Conservation (phyloP, 805 yeast species). For the Ogataea siamensis region DNA sequence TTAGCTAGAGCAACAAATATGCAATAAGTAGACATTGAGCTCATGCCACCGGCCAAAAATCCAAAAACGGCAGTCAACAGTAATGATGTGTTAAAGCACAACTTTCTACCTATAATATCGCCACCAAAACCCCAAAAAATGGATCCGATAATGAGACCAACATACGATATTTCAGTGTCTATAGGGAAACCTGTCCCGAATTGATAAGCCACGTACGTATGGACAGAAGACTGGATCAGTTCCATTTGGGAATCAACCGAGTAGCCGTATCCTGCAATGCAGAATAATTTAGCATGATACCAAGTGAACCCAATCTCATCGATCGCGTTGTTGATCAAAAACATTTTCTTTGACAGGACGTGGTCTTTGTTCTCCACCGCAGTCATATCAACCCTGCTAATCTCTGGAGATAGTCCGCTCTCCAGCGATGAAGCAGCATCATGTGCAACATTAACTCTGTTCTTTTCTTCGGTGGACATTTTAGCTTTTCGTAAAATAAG, state of each 20-base stretch:
- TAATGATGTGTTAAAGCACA: slow-evolving; percentile 47
- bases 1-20: slow-evolving; percentile 40
- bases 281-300: slow-evolving; percentile 49
- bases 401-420: slow-evolving; percentile 14
- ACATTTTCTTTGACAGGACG: slow-evolving; percentile 40
- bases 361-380: slow-evolving; percentile 33
- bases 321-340: slow-evolving; percentile 49
- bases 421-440: slow-evolving; percentile 8
- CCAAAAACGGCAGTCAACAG: slow-evolving; percentile 45
- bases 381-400: slow-evolving; percentile 19
- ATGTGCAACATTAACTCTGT: background rate
- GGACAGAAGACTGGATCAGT: slow-evolving; percentile 45
- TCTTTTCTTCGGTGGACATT: slow-evolving; percentile 1
- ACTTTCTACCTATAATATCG: slow-evolving; percentile 48
- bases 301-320: slow-evolving; percentile 63
- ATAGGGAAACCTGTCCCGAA: slow-evolving; percentile 41
- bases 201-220: slow-evolving; percentile 38
- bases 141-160: slow-evolving; percentile 50
- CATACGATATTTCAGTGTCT: slow-evolving; percentile 42
- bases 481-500: background rate
- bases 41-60: slow-evolving; percentile 47
- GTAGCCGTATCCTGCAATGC: slow-evolving; percentile 56
- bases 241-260: slow-evolving; percentile 53
- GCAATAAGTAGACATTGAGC: slow-evolving; percentile 43
- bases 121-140: slow-evolving; percentile 53